phyloP scores from a whole-genome alignment of 345 rosid genomes.

The Salix caprea region DNA sequence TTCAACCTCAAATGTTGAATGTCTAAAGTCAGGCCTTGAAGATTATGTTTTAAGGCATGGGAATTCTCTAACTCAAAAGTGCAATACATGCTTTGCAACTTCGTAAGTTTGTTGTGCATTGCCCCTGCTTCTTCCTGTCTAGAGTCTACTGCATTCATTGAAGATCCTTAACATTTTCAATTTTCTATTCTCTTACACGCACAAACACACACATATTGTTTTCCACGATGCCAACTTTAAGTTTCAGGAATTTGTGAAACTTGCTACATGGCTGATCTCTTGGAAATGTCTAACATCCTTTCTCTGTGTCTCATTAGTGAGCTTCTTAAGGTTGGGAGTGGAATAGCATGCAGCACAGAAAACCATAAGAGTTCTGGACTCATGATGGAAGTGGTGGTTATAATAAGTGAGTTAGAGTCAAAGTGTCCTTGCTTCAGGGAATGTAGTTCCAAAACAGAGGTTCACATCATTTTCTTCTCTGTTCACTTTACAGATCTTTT shows the following conservation, averaged over 20 bases:
- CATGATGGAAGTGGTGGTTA: conserved; percentile 60
- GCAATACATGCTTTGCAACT: conserved; percentile 47
- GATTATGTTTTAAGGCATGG: conserved; percentile 66
- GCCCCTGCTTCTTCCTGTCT: not conserved
- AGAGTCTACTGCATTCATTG: conserved; percentile 9
- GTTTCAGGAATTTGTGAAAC: conserved; percentile 6
- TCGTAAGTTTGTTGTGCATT: conserved; percentile 31
- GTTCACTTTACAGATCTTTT: not conserved
- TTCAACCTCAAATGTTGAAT: conserved; percentile 53
- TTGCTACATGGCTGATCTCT: not conserved
- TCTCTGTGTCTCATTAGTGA: conserved; percentile 41
- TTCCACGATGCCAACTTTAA: not conserved
- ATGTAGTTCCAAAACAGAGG: conserved; percentile 62
- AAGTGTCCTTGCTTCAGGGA: conserved; percentile 40
- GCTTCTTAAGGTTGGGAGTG: conserved; percentile 67
- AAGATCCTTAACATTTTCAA: not conserved
- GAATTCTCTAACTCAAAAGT: conserved; percentile 36
- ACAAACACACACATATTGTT: no score
- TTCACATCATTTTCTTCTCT: conserved; percentile 9
- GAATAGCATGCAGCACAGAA: conserved; percentile 43
- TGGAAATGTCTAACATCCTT: conserved; percentile 9
- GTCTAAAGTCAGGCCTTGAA: conserved; percentile 68
- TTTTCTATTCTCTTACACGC: not conserved
- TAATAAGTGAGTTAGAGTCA: conserved; percentile 51
- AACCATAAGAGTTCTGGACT: conserved; percentile 45